Evolutionary conservation across 208 protist species (phyloP).

Genomic region (Acanthamoeba royreba): DNA sequence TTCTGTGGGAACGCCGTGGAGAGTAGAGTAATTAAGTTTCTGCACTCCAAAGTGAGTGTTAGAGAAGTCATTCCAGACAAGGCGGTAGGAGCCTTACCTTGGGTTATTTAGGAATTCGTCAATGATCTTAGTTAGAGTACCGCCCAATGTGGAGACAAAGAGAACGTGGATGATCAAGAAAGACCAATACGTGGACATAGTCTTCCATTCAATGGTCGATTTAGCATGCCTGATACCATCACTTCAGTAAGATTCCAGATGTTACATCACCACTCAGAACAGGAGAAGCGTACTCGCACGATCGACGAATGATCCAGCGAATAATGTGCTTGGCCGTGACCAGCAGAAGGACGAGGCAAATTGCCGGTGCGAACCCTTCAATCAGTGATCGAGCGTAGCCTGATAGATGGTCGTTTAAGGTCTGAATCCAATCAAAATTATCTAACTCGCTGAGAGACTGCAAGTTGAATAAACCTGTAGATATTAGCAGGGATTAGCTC

Average conservation of each 20-base stretch:
- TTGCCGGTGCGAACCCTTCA: neutral
- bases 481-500: neutral
- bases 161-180: slow-evolving; percentile 12
- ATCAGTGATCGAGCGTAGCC: neutral
- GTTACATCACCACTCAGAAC: neutral
- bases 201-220: neutral
- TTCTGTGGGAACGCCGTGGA: neutral
- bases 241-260: neutral
- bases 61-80: neutral
- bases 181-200: slow-evolving; percentile 10
- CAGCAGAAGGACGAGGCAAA: neutral
- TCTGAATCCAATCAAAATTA: neutral
- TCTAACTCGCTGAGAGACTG: neutral
- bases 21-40: neutral
- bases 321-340: slow-evolving; percentile 9
- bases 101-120: neutral
- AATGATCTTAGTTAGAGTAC: neutral
- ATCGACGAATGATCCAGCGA: neutral
- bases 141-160: slow-evolving; percentile 8
- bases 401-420: neutral
- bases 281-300: neutral
- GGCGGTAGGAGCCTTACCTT: neutral
- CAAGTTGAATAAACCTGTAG: neutral
- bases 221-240: neutral
- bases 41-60: neutral